Evolutionary conservation across 2,329 filamentous ascomycete genomes (phyloP).

Genomic region (Colletotrichum neosansevieriae): DNA sequence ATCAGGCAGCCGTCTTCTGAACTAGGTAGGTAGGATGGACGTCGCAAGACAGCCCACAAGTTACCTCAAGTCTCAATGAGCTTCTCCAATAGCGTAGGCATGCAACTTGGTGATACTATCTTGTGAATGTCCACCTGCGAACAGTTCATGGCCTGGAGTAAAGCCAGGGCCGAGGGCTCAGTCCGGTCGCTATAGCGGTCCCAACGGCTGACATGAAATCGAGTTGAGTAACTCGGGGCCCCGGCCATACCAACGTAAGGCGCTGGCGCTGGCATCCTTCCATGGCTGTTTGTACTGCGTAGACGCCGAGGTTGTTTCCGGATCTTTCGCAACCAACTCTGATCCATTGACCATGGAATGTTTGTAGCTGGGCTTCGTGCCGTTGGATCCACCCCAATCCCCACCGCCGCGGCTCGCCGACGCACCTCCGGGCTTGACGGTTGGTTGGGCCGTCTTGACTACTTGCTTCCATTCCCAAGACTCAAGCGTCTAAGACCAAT

Average conservation of each 20-base stretch:
- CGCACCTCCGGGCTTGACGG: conserved; percentile 19
- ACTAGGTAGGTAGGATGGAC: background rate
- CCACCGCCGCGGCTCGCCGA: background rate
- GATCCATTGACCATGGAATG: background rate
- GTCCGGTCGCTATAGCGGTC: background rate
- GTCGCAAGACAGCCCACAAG: background rate
- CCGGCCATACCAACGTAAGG: no score
- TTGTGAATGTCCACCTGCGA: background rate
- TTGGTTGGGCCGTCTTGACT: background rate
- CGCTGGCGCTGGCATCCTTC: no score
- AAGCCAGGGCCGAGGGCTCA: background rate
- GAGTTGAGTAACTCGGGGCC: no score
- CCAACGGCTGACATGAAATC: background rate
- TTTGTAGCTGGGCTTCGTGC: background rate
- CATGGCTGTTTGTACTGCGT: background rate
- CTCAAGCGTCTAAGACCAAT: background rate
- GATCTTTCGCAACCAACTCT: conserved; percentile 2
- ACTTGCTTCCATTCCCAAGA: background rate
- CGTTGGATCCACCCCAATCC: conserved; percentile 2
- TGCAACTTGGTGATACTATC: background rate
- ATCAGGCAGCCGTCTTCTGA: background rate
- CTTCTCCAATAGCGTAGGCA: background rate
- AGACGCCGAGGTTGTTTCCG: background rate
- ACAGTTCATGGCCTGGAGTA: background rate
- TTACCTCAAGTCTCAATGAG: background rate